Evolutionary conservation across 23 red algal species (phyloP).

Genomic region (Gracilaria gracilis): DNA sequence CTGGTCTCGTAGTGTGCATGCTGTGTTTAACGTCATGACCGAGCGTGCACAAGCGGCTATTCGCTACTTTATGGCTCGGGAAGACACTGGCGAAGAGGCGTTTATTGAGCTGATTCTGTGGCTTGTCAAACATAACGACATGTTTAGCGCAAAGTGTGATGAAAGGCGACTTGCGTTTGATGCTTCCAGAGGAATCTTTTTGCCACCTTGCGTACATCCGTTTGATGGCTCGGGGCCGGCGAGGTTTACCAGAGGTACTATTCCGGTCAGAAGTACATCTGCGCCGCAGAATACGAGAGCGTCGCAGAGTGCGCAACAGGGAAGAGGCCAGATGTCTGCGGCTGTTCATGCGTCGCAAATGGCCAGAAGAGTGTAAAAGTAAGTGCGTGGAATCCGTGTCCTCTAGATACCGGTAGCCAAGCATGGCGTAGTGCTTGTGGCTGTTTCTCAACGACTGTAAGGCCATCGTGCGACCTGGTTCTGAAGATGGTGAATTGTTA

Average conservation of each 20-base stretch:
- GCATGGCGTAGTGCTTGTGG: too few species aligned
- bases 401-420: too few species aligned
- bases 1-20: constrained; percentile 51
- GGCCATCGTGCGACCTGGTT: too few species aligned
- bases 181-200: constrained; percentile 63
- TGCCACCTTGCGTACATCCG: constrained; percentile 65
- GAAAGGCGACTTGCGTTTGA: constrained; percentile 65
- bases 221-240: constrained; percentile 43
- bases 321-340: neutral
- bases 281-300: constrained; percentile 19
- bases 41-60: constrained; percentile 68
- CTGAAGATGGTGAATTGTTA: too few species aligned
- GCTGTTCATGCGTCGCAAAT: constrained; percentile 9
- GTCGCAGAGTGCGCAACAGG: neutral
- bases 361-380: neutral
- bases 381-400: too few species aligned
- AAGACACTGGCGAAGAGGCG: constrained; percentile 55
- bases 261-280: constrained; percentile 32
- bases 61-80: constrained; percentile 55
- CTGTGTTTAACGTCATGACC: constrained; percentile 68
- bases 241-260: constrained; percentile 60
- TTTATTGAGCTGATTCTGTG: constrained; percentile 50
- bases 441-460: too few species aligned
- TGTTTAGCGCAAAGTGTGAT: constrained; percentile 53
- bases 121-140: constrained; percentile 53